Base-by-base conservation (phyloP, 2,329 filamentous ascomycete species). In the Epichloe festucae region DNA sequence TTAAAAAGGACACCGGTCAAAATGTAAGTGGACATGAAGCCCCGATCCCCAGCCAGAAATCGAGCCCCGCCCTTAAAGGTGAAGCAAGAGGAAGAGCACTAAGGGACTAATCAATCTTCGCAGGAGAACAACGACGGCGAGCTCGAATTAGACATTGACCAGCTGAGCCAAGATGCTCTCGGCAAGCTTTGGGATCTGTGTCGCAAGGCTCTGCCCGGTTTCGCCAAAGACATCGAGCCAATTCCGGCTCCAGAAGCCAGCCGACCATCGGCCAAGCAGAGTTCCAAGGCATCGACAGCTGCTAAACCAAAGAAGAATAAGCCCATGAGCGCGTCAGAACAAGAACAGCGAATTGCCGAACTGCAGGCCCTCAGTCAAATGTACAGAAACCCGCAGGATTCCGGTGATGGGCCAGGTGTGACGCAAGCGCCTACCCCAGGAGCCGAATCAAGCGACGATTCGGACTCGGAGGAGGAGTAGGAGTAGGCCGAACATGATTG, bases 1-100 rank as follows among this genome's bases (percentile, higher is more conserved):
- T 98, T 63, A 89, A 94, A 65, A 81, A 81, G 57, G 91, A 95
- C 58, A 95, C 71, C 68, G 87, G 73, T 71, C 87, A 70, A 74
- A 85, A 74, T 74, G 93, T 72, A 77, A 79, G 74, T 77, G 19
- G 36, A 23, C 8, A 44, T 23, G 17, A 42, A 31, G 3, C 27
- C 27, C 27, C 27, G 27, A 31, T 10, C 27, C 27, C 27, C 8
- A 31, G 27, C 27, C 27, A 31, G 27, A 10, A 10, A 31, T 31
- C 27, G 27, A 31, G 8, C 27, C 27, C 27, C 27, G 27, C 27
- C 27, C 27, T 31, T 10, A 1, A 31, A 31, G 8, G 8, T 11
- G 3, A 21, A 46, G 34, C 14, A 10, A 14, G 12, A 23, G 4
- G 2, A 42, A 31, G 15, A 39, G 27, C 27, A 31, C 38, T 2